phyloP scores from a whole-genome alignment of 148 eudicot genomes.

The Nepenthes gracilis region DNA sequence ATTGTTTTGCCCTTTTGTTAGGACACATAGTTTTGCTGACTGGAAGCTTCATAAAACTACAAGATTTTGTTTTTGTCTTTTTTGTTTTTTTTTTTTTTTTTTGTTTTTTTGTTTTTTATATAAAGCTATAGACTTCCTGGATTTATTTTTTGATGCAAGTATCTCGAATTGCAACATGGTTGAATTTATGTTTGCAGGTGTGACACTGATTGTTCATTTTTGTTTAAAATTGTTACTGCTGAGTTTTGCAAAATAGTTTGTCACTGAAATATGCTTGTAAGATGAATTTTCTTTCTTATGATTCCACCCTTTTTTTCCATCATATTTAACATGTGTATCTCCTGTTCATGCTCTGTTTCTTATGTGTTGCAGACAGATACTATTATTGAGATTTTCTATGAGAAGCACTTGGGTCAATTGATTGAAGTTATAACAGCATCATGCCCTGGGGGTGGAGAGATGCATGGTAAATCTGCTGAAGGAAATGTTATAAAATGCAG shows the following conservation, averaged over 20 bases:
- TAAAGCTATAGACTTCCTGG: not conserved
- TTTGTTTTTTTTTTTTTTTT: not conserved
- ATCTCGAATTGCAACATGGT: conserved; percentile 9
- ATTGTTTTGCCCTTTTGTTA: too few species aligned
- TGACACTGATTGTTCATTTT: conserved; percentile 14
- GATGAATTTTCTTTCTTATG: conserved; percentile 6
- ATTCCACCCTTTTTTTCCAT: not conserved
- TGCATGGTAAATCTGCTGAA: conserved; percentile 18
- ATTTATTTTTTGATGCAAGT: not conserved
- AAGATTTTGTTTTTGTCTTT: too few species aligned
- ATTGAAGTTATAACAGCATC: conserved; percentile 73
- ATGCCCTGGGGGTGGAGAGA: conserved; percentile 34
- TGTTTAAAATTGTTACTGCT: conserved; percentile 9
- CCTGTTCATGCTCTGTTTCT: conserved; percentile 1
- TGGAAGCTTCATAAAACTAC: too few species aligned
- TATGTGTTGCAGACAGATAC: conserved; percentile 63
- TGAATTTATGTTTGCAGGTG: conserved; percentile 14
- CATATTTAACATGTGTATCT: not conserved
- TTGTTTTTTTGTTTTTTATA: not conserved
- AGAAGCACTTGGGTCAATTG: conserved; percentile 79
- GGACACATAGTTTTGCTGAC: too few species aligned
- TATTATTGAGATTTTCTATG: conserved; percentile 73
- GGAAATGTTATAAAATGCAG: conserved; percentile 23
- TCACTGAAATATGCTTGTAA: conserved; percentile 16
- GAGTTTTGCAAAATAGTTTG: conserved; percentile 10